These are phyloP conservation scores for Tetrapisispora phaffii DNA, from an alignment of 805 yeast genomes.

Conservation along the genomic window DNA sequence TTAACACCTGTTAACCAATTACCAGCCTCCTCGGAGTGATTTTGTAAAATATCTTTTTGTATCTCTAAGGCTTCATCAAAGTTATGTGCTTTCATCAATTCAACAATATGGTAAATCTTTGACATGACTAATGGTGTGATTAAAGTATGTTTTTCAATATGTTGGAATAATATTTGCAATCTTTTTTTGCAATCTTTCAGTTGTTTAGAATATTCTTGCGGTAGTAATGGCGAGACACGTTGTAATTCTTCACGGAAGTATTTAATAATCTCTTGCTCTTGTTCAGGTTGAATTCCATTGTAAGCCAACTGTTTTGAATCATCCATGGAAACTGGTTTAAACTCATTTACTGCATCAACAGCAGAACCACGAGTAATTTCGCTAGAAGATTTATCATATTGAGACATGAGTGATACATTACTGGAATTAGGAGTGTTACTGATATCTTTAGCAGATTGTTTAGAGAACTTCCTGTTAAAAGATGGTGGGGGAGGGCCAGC, in stretches of 20 bases:
- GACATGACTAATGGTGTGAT: constrained; percentile 49
- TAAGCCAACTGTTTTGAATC: neutral
- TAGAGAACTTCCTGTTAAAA: neutral
- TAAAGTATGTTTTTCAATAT: constrained; percentile 61
- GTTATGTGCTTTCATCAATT: constrained; percentile 43
- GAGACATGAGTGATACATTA: constrained; percentile 3
- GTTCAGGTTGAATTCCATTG: neutral
- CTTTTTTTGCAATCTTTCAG: constrained; percentile 75
- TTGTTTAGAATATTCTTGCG: constrained; percentile 64
- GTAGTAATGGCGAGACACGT: constrained; percentile 66
- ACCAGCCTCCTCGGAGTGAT: constrained; percentile 64
- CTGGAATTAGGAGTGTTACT: neutral
- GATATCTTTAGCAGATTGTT: neutral
- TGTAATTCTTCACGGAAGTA: constrained; percentile 45
- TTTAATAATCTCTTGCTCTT: constrained; percentile 42
- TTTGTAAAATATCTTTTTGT: constrained; percentile 50
- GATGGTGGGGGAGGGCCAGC: constrained; percentile 18
- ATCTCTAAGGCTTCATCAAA: constrained; percentile 48
- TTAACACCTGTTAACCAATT: constrained; percentile 90
- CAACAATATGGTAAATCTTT: constrained; percentile 43
- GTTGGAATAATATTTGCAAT: constrained; percentile 63
- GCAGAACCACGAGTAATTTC: neutral
- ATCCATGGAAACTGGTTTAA: neutral
- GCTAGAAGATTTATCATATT: neutral
- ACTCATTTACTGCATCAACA: neutral